phyloP scores from a whole-genome alignment of 495 filamentous ascomycete species.

The Collariella sp. region DNA sequence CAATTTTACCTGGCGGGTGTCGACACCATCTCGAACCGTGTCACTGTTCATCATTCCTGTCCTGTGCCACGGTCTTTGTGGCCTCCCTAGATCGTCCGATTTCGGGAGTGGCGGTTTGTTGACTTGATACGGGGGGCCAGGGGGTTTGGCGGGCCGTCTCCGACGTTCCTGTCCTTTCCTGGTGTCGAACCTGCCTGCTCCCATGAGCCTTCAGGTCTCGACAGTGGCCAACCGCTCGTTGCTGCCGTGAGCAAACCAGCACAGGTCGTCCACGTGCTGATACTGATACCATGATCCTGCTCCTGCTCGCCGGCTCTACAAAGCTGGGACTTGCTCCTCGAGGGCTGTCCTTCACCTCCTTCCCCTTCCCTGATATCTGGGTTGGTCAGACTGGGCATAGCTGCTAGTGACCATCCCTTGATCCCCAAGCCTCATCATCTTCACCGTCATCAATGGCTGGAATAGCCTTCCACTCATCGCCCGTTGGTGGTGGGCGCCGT shows the following conservation, averaged over 20 bases:
- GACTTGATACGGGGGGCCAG: conserved; percentile 14
- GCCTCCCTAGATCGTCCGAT: conserved; percentile 19
- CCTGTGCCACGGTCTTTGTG: conserved; percentile 17
- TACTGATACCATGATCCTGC: conserved; percentile 1
- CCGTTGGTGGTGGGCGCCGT: conserved; percentile 19
- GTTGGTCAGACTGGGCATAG: background rate
- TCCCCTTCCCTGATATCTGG: background rate
- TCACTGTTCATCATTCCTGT: conserved; percentile 22
- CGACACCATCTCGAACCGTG: conserved; percentile 16
- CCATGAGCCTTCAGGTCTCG: conserved; percentile 10
- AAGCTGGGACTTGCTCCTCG: background rate
- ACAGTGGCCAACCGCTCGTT: conserved; percentile 13
- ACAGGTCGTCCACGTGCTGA: background rate
- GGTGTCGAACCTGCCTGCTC: conserved; percentile 12
- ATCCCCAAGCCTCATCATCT: background rate
- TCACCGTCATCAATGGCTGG: conserved; percentile 18
- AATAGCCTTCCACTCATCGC: conserved; percentile 11
- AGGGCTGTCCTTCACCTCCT: background rate
- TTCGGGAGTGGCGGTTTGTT: conserved; percentile 15
- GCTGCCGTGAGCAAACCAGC: background rate
- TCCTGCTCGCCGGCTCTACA: conserved; percentile 2
- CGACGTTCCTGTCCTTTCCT: conserved; percentile 10
- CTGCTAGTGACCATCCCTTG: background rate
- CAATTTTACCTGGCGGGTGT: conserved; percentile 9
- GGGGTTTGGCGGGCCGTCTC: background rate